Base-by-base conservation (phyloP, 1,139 yeast genomes). In the Magnusiomyces magnusii region DNA sequence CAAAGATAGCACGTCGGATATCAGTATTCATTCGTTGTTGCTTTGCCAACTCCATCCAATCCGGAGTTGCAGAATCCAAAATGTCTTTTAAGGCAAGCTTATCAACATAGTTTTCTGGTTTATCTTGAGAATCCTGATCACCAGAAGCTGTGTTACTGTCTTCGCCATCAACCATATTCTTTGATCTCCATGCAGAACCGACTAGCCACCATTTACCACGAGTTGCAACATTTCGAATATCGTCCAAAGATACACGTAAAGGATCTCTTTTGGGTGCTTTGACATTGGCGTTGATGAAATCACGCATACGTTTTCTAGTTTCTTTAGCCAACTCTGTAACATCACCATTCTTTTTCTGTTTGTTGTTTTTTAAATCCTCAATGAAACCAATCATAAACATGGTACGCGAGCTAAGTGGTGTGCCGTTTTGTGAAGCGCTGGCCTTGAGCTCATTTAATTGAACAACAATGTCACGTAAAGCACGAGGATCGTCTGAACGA, bases 191-290 rank as follows among this genome's bases (percentile, higher is more conserved):
- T 0, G 99, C 97, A 2, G 98, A 88, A 53, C 99, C 99, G 44
- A 95, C 92, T 51, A 93, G 78, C 99, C 99, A 95, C 99, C 99
- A 95, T 72, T 92, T 93, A 59, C 99, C 99, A 63, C 84, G 81
- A 0, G 85, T 81, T 15, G 85, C 88, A 34, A 89, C 80, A 63
- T 82, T 83, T 56, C 82, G 83, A 60, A 95, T 91, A 74, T 95
- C 99, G 55, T 83, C 85, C 41, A 95, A 76, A 1, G 90, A 77
- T 0, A 93, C 98, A 66, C 88, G 91, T 39, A 95, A 78, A 1
- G 99, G 89, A 58, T 93, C 99, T 47, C 77, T 75, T 52, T 76
- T 73, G 55, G 78, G 76, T 44, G 69, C 68, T 17, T 68, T 58
- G 9, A 71, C 66, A 24, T 47, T 31, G 0, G 80, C 67, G 17